These are phyloP conservation scores for Sugiyamaella paludigena DNA, from an alignment of 1,139 yeast species.

Conservation along the genomic window DNA sequence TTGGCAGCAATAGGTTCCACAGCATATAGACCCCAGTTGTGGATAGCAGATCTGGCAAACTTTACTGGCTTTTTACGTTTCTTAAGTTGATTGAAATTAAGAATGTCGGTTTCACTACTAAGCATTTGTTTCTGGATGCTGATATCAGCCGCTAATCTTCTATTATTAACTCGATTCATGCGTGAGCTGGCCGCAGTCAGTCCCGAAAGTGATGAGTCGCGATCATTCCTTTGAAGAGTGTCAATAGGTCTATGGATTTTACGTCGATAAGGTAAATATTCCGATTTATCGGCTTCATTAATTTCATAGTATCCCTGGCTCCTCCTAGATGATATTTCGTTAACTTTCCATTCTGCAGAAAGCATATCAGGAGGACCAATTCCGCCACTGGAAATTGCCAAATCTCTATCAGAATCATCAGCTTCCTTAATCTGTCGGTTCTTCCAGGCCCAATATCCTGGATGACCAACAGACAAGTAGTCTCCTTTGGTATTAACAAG, in stretches of 20 bases:
- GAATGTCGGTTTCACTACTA: constrained; percentile 77
- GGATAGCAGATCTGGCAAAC: constrained; percentile 94
- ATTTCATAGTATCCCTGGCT: constrained; percentile 75
- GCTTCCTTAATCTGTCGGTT: constrained; percentile 38
- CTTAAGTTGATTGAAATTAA: constrained; percentile 74
- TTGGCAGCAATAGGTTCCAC: constrained; percentile 89
- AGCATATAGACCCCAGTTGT: constrained; percentile 97
- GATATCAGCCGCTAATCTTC: constrained; percentile 89
- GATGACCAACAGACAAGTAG: constrained; percentile 39
- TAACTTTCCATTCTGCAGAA: constrained; percentile 15
- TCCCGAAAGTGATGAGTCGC: constrained; percentile 38
- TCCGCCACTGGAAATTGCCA: constrained; percentile 5
- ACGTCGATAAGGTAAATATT: constrained; percentile 77
- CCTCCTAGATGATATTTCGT: constrained; percentile 51
- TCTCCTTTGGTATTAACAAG: constrained; percentile 38
- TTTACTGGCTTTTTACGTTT: constrained; percentile 92
- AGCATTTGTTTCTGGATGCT: constrained; percentile 75
- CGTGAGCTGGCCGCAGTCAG: constrained; percentile 58
- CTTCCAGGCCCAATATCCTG: constrained; percentile 71
- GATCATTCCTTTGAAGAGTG: constrained; percentile 34
- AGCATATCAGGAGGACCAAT: constrained; percentile 38
- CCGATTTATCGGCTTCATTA: constrained; percentile 67
- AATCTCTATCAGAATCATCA: constrained; percentile 16
- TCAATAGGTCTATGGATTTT: constrained; percentile 46
- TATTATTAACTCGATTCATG: constrained; percentile 81